Evolutionary conservation across 2,329 filamentous ascomycete genomes (phyloP).

Genomic region (Beauveria sp.): DNA sequence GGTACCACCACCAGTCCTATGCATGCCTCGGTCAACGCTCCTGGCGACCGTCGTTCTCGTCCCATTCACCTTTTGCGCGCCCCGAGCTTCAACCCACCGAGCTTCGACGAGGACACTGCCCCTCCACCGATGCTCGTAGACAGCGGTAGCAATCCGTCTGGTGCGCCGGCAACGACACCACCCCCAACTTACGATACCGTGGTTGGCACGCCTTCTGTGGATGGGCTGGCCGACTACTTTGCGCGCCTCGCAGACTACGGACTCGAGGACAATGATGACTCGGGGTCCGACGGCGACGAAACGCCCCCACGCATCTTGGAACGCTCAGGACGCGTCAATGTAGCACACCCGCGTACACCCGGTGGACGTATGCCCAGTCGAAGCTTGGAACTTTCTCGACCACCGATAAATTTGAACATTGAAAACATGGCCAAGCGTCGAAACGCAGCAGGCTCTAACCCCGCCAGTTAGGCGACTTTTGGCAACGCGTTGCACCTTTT

Average conservation of each 20-base stretch:
- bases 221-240: slow-evolving; percentile 81
- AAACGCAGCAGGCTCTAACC: neutral
- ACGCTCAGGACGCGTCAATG: slow-evolving; percentile 48
- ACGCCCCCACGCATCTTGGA: slow-evolving; percentile 39
- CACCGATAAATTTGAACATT: slow-evolving; percentile 12
- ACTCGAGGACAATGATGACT: slow-evolving; percentile 32
- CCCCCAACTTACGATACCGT: slow-evolving; percentile 80
- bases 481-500: too few relatives aligned
- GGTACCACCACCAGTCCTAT: slow-evolving; percentile 15
- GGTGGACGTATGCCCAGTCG: slow-evolving; percentile 47
- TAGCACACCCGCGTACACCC: slow-evolving; percentile 48
- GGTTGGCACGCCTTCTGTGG: slow-evolving; percentile 58
- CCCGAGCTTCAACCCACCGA: slow-evolving; percentile 81
- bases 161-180: slow-evolving; percentile 54
- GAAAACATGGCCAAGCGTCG: neutral
- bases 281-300: slow-evolving; percentile 36
- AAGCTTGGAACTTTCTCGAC: slow-evolving; percentile 47
- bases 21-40: slow-evolving; percentile 6
- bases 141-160: slow-evolving; percentile 14
- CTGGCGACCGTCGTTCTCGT: slow-evolving; percentile 36
- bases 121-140: slow-evolving; percentile 27
- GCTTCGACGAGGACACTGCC: slow-evolving; percentile 66
- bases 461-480: too few relatives aligned
- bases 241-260: slow-evolving; percentile 68
- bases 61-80: slow-evolving; percentile 79